Conservation (phyloP, 495 filamentous ascomycete species). For the Hypoxylon intermedium region DNA sequence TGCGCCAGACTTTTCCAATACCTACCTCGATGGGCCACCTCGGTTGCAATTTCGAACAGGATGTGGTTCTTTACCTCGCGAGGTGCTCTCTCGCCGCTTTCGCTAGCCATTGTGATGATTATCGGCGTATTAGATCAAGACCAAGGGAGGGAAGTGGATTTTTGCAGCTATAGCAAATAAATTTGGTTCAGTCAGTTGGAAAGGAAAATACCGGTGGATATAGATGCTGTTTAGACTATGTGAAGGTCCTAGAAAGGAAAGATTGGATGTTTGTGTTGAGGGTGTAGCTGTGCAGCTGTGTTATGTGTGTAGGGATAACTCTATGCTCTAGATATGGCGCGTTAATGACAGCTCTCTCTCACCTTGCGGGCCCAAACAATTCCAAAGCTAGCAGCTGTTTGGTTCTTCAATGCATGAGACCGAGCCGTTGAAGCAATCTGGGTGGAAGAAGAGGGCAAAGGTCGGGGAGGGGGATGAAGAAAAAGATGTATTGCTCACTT, state of each 20-base stretch:
- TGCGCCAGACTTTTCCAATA: slow-evolving; percentile 13
- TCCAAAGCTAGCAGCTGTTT: not conserved
- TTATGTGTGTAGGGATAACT: too few species aligned
- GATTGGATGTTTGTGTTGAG: not conserved
- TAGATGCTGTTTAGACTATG: too few species aligned
- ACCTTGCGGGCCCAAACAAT: not conserved
- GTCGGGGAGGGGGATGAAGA: not conserved
- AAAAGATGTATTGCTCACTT: not conserved
- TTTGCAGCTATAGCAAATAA: slow-evolving; percentile 1
- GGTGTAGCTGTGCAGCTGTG: not conserved
- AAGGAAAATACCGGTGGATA: not conserved
- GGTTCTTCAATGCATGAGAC: slow-evolving; percentile 1
- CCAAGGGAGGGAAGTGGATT: not conserved
- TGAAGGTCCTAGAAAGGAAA: too few species aligned
- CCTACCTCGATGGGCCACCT: slow-evolving; percentile 93
- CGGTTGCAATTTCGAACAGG: slow-evolving; percentile 94
- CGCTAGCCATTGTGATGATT: slow-evolving; percentile 40
- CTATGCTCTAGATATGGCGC: too few species aligned
- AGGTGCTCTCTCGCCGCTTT: slow-evolving; percentile 45
- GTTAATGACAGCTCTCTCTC: not conserved
- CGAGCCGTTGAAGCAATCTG: not conserved
- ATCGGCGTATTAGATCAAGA: slow-evolving; percentile 3
- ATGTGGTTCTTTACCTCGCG: slow-evolving; percentile 60
- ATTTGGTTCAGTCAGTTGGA: slow-evolving; percentile 8
- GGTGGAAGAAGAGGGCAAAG: not conserved